Evolutionary conservation across 306 rosid genomes (phyloP).

Genomic region (Quercus gilva): DNA sequence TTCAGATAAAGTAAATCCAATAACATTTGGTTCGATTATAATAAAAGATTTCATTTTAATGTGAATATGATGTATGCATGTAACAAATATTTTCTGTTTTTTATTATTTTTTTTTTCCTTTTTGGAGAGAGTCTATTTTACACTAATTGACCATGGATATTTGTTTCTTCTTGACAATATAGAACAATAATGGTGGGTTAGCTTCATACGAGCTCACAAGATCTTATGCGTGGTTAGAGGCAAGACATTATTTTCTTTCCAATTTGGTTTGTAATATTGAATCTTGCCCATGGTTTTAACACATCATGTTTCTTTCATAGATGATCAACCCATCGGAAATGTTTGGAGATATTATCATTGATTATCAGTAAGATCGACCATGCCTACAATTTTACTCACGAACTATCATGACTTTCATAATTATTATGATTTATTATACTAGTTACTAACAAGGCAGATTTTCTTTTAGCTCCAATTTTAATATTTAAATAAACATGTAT

Average conservation of each 20-base stretch:
- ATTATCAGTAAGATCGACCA: slow-evolving; percentile 55
- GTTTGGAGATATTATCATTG: slow-evolving; percentile 67
- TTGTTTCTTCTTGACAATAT: too few relatives aligned
- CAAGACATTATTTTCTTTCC: slow-evolving; percentile 2
- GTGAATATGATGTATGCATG: too few relatives aligned
- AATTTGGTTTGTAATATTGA: neutral
- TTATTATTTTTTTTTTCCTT: too few relatives aligned
- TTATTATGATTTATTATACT: neutral
- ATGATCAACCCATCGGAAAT: slow-evolving; percentile 58
- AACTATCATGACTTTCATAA: neutral
- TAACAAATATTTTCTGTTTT: too few relatives aligned
- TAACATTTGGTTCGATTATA: too few relatives aligned
- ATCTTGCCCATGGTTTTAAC: neutral
- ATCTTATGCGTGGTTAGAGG: slow-evolving; percentile 77
- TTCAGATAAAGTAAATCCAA: too few relatives aligned
- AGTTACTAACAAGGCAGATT: too few relatives aligned
- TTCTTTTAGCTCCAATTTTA: too few relatives aligned
- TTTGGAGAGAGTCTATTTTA: too few relatives aligned
- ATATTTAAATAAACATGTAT: too few relatives aligned
- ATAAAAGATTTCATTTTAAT: too few relatives aligned
- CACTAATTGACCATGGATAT: too few relatives aligned
- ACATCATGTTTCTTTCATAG: slow-evolving; percentile 31
- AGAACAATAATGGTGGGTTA: slow-evolving; percentile 33
- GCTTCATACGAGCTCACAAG: slow-evolving; percentile 88
- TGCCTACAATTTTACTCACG: neutral